Evolutionary conservation across 345 rosid genomes (phyloP).

Genomic region (Mangifera indica): DNA sequence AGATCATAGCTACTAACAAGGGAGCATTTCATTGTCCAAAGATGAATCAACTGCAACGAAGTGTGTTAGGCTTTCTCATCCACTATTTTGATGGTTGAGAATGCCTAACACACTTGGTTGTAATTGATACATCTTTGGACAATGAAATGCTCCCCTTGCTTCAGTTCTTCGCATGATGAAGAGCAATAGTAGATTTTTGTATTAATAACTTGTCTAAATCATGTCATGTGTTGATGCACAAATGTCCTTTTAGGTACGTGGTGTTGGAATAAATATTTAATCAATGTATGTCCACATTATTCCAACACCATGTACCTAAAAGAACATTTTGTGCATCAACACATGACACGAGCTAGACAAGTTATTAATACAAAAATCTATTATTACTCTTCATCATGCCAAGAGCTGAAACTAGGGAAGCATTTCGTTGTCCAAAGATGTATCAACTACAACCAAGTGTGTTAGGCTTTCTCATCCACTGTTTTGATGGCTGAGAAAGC

Average conservation of each 20-base stretch:
- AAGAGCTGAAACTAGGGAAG: constrained; percentile 12
- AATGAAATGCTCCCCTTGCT: constrained; percentile 14
- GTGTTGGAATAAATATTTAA: no score
- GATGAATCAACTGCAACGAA: constrained; percentile 10
- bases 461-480: constrained; percentile 21
- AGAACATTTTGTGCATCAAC: no score
- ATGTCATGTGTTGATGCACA: no score
- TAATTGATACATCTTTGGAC: constrained; percentile 15
- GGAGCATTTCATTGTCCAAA: constrained; percentile 13
- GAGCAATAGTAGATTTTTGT: no score
- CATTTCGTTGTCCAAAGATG: constrained; percentile 17
- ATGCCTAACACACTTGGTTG: constrained; percentile 18
- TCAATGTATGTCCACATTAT: no score
- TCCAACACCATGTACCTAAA: no score
- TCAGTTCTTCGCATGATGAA: not conserved
- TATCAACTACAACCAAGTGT: constrained; percentile 14
- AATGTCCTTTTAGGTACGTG: no score
- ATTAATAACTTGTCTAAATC: no score
- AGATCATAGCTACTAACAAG: constrained; percentile 15
- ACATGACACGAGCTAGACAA: no score
- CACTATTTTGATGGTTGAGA: no score
- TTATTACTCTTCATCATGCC: not conserved
- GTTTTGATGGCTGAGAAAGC: no score
- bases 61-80: constrained; percentile 23
- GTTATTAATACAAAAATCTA: no score